Percentiles rank a stretch among this genome's conserved stretches.
phyloP scores from a whole-genome alignment of 306 rosid genomes.

The Pueraria montana region DNA sequence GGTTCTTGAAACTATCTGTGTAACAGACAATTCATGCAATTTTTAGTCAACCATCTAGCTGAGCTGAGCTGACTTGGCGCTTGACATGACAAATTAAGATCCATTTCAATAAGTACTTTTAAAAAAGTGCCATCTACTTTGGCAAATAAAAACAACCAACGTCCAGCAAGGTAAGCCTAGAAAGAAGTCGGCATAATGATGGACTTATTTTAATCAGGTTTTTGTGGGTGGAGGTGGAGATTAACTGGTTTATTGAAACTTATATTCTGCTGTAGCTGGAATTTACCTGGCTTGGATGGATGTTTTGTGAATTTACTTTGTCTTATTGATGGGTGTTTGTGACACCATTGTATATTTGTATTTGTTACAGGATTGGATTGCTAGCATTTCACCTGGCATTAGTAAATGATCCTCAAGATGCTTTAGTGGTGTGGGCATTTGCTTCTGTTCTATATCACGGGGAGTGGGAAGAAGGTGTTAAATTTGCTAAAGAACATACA shows the following conservation, averaged over 20 bases:
- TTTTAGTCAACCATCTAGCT: slow-evolving; percentile 22
- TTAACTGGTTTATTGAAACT: neutral
- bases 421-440: slow-evolving; percentile 67
- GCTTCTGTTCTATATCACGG: slow-evolving; percentile 89
- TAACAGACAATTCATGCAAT: slow-evolving; percentile 3
- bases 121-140: neutral
- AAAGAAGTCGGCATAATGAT: slow-evolving; percentile 22
- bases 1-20: slow-evolving; percentile 11
- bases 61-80: neutral
- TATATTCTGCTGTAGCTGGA: slow-evolving; percentile 23
- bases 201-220: neutral
- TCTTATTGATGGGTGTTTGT: slow-evolving; percentile 38
- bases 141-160: neutral
- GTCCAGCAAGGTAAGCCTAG: neutral
- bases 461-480: slow-evolving; percentile 73
- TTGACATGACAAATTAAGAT: neutral
- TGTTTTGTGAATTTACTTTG: slow-evolving; percentile 37
- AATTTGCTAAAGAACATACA: slow-evolving; percentile 72
- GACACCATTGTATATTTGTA: slow-evolving; percentile 46
- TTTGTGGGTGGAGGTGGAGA: slow-evolving; percentile 14
- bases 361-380: slow-evolving; percentile 76
- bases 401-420: slow-evolving; percentile 77
- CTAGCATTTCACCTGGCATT: slow-evolving; percentile 86
- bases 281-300: slow-evolving; percentile 6
- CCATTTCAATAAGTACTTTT: neutral